Base-by-base conservation (phyloP, 108 stramenopile species). In the Tribonema minus region DNA sequence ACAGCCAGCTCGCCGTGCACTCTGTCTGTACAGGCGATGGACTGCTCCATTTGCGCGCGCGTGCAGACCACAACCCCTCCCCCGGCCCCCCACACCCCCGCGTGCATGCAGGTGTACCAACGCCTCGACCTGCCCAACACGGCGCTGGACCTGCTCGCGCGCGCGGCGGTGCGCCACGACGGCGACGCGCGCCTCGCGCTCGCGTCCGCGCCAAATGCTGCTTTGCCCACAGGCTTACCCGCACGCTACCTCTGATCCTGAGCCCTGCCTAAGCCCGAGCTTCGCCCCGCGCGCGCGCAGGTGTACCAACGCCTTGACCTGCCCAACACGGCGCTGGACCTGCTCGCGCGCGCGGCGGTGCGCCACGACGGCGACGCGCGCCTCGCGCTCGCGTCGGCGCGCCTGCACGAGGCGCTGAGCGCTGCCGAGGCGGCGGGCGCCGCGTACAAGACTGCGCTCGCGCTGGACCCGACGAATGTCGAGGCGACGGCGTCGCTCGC, bases 401-500 rank as follows among this genome's bases (percentile, higher is more conserved):
- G 88, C 40, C 78, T 88, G 0, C 75, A 89, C 61, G 89, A 90
- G 26, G 54, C 87, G 78, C 71, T 89, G 40, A 54, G 46, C 33
- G 88, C 87, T 58, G 59, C 32, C n/a, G 83, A 84, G 23, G 31
- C 40, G 7, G 54, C 87, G 27, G 9, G 60, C 3, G 25, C 12
- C 12, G 28, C 37, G 33, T 89, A 87, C 81, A 84, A 84, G 82
- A 54, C 61, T 27, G 86, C 86, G 28, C 67, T 89, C 6, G 3
- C 27, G 28, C 41, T 79, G n/a, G 89, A 90, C 29, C 80, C 88
- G n/a, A 61, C 80, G 12, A 81, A 87, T 64, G 54, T 89, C 12
- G 89, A 90, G 59, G 85, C 86, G 1, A 88, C 88, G 6, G 86
- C 89, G 26, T 85, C 85, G 38, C 66, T 90, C 9, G 89, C 87